Base-by-base conservation (phyloP, 441 rosid species). In the Jatropha podagrica region DNA sequence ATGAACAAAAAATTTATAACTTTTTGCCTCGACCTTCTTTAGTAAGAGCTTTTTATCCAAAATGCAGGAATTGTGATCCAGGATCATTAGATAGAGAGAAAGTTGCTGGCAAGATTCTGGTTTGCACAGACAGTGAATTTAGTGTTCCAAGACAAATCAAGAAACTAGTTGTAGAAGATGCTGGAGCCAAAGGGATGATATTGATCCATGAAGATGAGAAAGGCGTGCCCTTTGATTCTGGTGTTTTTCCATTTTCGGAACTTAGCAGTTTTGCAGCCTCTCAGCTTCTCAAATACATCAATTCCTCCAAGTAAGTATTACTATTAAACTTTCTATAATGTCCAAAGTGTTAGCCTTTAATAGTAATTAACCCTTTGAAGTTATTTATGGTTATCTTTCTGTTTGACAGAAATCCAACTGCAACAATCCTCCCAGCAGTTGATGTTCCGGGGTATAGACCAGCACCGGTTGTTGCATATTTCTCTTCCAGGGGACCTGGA, bases 401-500 rank as follows among this genome's bases (percentile, higher is more conserved):
- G 27, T 5, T 1, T 32, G 5, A 12, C 55, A 74, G 77, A 54
- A 84, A 81, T 20, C 88, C 91, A 32, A 88, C 83, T 12, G 94
- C 92, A 71, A 86, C 89, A 7, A 86, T 91, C 71, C 86, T 85
- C 66, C 81, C 90, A 14, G 75, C 93, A 18, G 73, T 60, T 56
- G 85, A 81, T 55, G 80, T 88, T 74, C 78, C 75, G 11, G 71
- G 64, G 32, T 60, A 76, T 27, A 88, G 70, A 75, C 96, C 96
- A 41, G 96, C 95, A 41, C 98, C 98, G 3, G 80, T 85, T 27
- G 89, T 90, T 68, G 91, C 96, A 64, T 62, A 64, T 87, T 92
- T 92, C 83, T 88, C 96, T 58, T 91, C 94, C 10, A 86, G 93
- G 82, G 97, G 97, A 41, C 97, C 97, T 12, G 88, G 85, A 18